A percentile compares a stretch with the other conserved stretches of the same genome.
Conservation (phyloP, 179 eudicot genomes). For the Carnegiea gigantea region DNA sequence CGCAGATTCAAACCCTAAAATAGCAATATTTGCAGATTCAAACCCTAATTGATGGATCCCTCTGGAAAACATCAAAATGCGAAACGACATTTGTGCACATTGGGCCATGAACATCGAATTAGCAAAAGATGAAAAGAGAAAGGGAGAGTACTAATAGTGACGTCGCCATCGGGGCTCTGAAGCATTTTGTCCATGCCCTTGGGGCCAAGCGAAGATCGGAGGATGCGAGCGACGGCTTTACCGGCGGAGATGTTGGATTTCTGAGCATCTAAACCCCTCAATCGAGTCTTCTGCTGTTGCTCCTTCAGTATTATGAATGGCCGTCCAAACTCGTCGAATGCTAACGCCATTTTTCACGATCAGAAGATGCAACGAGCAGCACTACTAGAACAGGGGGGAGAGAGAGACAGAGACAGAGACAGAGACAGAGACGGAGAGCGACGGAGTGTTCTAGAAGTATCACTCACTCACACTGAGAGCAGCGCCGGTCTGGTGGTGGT, state of each 20-base stretch:
- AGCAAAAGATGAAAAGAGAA: conserved; percentile 2
- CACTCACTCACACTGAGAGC: background rate
- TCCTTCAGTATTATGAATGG: conserved; percentile 78
- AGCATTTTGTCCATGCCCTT: conserved; percentile 99
- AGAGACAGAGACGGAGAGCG: too few relatives aligned
- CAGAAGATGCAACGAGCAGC: background rate
- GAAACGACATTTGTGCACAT: background rate
- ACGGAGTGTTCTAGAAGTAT: conserved; percentile 2
- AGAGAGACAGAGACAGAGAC: conserved; percentile 2
- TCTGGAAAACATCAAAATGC: background rate
- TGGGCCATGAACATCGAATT: too few relatives aligned
- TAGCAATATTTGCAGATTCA: too few relatives aligned
- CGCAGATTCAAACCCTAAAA: background rate
- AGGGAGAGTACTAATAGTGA: conserved; percentile 66
- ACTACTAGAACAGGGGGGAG: background rate
- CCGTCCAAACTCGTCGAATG: conserved; percentile 88
- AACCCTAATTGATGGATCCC: conserved; percentile 10
- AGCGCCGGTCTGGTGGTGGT: background rate
- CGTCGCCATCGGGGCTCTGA: conserved; percentile 94
- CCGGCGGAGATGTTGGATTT: conserved; percentile 89
- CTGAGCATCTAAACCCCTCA: conserved; percentile 93
- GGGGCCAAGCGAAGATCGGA: conserved; percentile 90
- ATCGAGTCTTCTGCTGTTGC: conserved; percentile 68
- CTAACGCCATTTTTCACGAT: conserved; percentile 63
- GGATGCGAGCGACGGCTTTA: conserved; percentile 78